Evolutionary conservation across 2,329 filamentous ascomycete genomes (phyloP), one percentile per base, ranked within the genome.

Genomic region (Tolypocladium album): DNA sequence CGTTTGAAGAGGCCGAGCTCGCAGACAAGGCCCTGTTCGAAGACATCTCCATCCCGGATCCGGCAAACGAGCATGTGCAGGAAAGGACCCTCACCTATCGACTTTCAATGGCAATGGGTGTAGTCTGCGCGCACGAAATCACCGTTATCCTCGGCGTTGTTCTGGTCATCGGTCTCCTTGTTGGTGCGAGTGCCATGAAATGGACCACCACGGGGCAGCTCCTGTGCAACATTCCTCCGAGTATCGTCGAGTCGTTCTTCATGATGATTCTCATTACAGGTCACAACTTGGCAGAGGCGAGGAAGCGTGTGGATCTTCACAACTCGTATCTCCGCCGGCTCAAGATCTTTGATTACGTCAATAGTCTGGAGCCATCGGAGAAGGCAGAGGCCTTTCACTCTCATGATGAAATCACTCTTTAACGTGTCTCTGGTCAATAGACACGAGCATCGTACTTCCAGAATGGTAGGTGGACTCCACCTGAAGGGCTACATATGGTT

Each of bases 281-380:
- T 4, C 66, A 67, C 57, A 67, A 65, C 24, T 38, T 67, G 38
- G 61, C 63, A 5, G 66, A 67, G 55, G 58, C 55, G 12, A 62
- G 58, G 17, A 60, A 63, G 56, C 63, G 65, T 20, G 60, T 65
- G 12, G 60, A 61, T 11, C 53, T 69, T 55, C 77, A 74, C 43
- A 71, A 63, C 64, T 70, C 78, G 20, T 77, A 73, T 43, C 74
- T 72, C 42, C 67, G 68, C 42, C 67, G 74, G 11, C 78, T 68
- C 11, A 72, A 68, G 40, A 77, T 63, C 68, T 60, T 76, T 70
- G 64, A 71, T 72, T 64, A 78, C 65, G 61, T 76, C 71, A 63
- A 79, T 76, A 5, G 69, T 34, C 20, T 61, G 24, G 39, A 52
- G 34, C 6, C 24, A 2, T 36, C 12, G 9, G 22, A 40, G n/a